Evolutionary conservation across 768 basidiomycete genomes (phyloP).

Genomic region (Termitomyces sp.): DNA sequence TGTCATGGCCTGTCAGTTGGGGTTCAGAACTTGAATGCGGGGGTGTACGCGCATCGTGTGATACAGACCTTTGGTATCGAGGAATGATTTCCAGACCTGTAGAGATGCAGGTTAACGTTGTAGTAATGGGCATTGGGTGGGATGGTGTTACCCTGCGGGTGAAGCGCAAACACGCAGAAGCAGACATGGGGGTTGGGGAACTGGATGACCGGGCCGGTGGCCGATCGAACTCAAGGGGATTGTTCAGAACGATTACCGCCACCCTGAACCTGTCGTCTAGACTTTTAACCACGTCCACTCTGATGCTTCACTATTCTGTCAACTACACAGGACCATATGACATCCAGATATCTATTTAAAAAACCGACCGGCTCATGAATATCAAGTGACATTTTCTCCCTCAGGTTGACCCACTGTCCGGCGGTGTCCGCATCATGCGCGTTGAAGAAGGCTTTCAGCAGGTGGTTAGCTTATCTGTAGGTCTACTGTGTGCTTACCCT

Average conservation of each 20-base stretch:
- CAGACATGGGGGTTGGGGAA: slow-evolving; percentile 6
- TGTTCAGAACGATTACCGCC: neutral
- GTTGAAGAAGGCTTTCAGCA: slow-evolving; percentile 67
- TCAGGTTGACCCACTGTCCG: neutral
- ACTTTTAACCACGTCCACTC: neutral
- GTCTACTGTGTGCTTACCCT: neutral
- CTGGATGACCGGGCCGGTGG: slow-evolving; percentile 6
- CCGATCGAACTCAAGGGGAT: neutral
- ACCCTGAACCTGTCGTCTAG: neutral
- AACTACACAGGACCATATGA: neutral
- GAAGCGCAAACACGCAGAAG: slow-evolving; percentile 66
- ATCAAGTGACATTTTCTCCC: slow-evolving; percentile 6
- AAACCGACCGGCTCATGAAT: neutral
- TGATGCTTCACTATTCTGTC: neutral
- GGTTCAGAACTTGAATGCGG: neutral
- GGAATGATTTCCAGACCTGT: slow-evolving; percentile 81
- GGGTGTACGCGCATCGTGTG: neutral
- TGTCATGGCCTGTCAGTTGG: slow-evolving; percentile 64
- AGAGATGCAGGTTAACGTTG: neutral
- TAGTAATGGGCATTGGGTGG: neutral
- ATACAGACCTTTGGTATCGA: slow-evolving; percentile 64
- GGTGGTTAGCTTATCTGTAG: slow-evolving; percentile 28
- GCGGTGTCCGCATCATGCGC: slow-evolving; percentile 41
- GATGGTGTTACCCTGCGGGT: slow-evolving; percentile 50
- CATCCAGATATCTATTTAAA: neutral